These are phyloP conservation scores for Mortierella claussenii DNA, from an alignment of 192 early-diverging fungal species.

Conservation along the genomic window DNA sequence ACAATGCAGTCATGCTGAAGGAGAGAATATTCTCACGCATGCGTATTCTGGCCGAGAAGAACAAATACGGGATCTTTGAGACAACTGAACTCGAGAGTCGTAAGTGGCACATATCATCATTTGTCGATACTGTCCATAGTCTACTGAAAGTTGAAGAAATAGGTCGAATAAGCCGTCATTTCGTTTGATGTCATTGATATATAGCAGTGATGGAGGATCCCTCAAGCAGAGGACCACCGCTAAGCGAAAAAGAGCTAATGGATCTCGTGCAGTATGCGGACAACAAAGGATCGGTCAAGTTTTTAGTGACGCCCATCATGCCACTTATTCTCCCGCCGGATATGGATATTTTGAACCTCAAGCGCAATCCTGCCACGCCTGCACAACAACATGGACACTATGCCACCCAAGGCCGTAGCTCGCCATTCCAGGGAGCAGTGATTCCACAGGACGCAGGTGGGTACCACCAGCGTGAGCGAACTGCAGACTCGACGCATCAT, in stretches of 20 bases:
- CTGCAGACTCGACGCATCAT: slow-evolving; percentile 23
- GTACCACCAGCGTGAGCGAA: slow-evolving; percentile 39
- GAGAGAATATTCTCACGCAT: slow-evolving; percentile 51
- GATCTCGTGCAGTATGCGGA: slow-evolving; percentile 26
- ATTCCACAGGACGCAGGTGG: slow-evolving; percentile 18
- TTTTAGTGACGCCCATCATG: slow-evolving; percentile 48
- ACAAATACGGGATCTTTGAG: slow-evolving; percentile 52
- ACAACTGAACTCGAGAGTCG: slow-evolving; percentile 48
- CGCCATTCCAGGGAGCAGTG: slow-evolving; percentile 25
- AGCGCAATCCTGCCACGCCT: slow-evolving; percentile 24
- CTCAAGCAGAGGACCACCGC: slow-evolving; percentile 24
- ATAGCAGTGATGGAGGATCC: slow-evolving; percentile 27
- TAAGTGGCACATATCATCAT: slow-evolving; percentile 12
- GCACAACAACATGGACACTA: slow-evolving; percentile 12
- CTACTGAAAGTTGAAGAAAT: background rate
- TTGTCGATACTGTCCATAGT: background rate
- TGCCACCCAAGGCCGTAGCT: slow-evolving; percentile 21
- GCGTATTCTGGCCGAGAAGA: slow-evolving; percentile 49
- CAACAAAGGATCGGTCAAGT: slow-evolving; percentile 42
- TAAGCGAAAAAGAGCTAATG: slow-evolving; percentile 35
- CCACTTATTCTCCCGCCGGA: slow-evolving; percentile 42
- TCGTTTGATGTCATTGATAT: background rate
- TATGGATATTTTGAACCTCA: slow-evolving; percentile 47
- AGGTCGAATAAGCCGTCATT: background rate
- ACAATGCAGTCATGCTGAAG: slow-evolving; percentile 47